Evolutionary conservation across 352 stramenopile genomes (phyloP).

Genomic region (Detonula confervacea): DNA sequence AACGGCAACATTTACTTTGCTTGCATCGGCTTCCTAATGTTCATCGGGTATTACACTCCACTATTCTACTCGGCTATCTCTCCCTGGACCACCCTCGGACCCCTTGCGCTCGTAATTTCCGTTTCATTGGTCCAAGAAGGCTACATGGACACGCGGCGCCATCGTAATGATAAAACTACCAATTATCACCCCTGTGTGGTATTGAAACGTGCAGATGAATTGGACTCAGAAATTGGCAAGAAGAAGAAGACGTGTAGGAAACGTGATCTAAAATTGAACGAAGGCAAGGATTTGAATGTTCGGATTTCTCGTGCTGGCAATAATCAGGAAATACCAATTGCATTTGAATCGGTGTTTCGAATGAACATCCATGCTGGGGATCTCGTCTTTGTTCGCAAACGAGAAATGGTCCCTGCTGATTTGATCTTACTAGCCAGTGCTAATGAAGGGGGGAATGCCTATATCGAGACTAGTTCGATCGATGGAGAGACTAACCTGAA

Average conservation of each 20-base stretch:
- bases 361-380: conserved; percentile 85
- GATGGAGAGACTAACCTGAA: conserved; percentile 93
- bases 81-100: conserved; percentile 85
- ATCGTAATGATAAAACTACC: conserved; percentile 84
- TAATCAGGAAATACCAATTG: conserved; percentile 55
- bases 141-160: conserved; percentile 82
- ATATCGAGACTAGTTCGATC: conserved; percentile 91
- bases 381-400: conserved; percentile 84
- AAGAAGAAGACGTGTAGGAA: conserved; percentile 39
- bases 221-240: conserved; percentile 39
- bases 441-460: conserved; percentile 79
- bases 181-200: conserved; percentile 82
- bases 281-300: conserved; percentile 68
- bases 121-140: conserved; percentile 85
- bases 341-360: conserved; percentile 72
- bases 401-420: conserved; percentile 87
- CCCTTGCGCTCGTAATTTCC: conserved; percentile 83
- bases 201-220: conserved; percentile 61
- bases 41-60: conserved; percentile 87
- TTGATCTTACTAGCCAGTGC: conserved; percentile 85
- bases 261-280: conserved; percentile 45
- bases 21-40: conserved; percentile 93
- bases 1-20: conserved; percentile 98
- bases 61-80: conserved; percentile 82
- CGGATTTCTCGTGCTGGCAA: conserved; percentile 25